Conservation (phyloP, 371 early-diverging fungal species). For the Vairimorpha apis region DNA sequence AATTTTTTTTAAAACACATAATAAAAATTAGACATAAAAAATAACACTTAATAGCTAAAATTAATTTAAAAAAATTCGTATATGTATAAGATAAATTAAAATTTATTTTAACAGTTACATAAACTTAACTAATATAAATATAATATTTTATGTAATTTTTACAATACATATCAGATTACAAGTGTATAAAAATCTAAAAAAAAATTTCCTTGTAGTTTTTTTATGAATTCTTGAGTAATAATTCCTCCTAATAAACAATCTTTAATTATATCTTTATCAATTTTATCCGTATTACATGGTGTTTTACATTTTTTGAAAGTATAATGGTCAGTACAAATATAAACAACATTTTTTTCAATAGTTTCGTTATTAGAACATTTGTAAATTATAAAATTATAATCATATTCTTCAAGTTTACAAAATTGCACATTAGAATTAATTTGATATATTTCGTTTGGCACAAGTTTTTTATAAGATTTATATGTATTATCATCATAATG, state of each 20-base stretch:
- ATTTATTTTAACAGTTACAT: no score
- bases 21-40: no score
- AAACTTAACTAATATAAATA: no score
- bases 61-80: no score
- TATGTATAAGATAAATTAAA: no score
- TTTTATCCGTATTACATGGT: background rate
- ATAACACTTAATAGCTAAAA: no score
- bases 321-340: background rate
- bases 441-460: conserved; percentile 12
- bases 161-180: no score
- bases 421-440: conserved; percentile 21
- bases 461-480: conserved; percentile 26
- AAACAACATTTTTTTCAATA: background rate
- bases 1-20: no score
- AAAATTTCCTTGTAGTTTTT: conserved; percentile 34
- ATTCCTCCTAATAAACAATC: conserved; percentile 51
- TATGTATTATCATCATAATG: conserved; percentile 7
- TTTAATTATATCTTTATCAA: background rate
- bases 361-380: background rate
- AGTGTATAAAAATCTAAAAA: no score
- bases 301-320: background rate
- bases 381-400: background rate
- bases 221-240: conserved; percentile 48
- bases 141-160: no score
- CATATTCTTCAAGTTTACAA: background rate